These are phyloP conservation scores for Naganishia liquefaciens DNA, from an alignment of 1,284 basidiomycete genomes.

Conservation along the genomic window DNA sequence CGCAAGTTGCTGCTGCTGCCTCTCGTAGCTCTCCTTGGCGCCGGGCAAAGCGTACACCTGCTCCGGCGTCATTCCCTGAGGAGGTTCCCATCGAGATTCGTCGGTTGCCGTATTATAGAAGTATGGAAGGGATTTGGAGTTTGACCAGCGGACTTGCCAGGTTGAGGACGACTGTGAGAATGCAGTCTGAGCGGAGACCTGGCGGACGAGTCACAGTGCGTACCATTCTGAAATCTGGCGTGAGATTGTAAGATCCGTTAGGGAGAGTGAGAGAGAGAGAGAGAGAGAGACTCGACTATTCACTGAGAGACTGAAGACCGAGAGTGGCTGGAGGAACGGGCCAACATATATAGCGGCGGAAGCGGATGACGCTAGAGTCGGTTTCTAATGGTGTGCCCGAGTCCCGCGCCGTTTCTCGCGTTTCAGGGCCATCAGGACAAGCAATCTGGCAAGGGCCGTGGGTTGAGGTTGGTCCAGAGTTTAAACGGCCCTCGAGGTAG, in stretches of 20 bases:
- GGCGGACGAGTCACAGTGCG: background rate
- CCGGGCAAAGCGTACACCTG: conserved; percentile 66
- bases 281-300: background rate
- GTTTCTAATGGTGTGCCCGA: background rate
- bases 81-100: conserved; percentile 81
- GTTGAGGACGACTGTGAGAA: conserved; percentile 8
- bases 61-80: conserved; percentile 67
- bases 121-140: conserved; percentile 77
- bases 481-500: background rate
- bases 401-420: background rate
- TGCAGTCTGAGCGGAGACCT: no score
- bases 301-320: background rate
- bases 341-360: conserved; percentile 1
- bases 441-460: background rate
- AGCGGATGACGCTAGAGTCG: conserved; percentile 20
- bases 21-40: conserved; percentile 58
- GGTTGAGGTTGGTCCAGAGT: background rate
- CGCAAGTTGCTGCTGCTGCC: conserved; percentile 20
- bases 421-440: background rate
- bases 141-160: conserved; percentile 85
- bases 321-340: background rate
- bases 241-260: background rate
- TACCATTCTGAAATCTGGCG: background rate
- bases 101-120: conserved; percentile 77
- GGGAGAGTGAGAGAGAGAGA: no score